Evolutionary conservation across 257 asterid species (phyloP).

Genomic region (Penstemon davidsonii): DNA sequence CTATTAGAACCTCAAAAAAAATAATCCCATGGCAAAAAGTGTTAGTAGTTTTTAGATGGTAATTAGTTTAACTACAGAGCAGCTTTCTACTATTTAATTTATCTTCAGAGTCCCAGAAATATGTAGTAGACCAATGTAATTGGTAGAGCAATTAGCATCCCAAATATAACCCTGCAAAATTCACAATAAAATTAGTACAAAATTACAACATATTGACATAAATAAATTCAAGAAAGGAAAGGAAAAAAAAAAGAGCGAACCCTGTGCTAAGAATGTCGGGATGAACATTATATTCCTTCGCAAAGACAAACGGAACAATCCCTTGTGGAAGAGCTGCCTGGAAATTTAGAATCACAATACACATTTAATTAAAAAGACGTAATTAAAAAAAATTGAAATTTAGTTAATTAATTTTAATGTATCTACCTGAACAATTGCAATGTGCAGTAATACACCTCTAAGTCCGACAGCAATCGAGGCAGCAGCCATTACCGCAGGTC

Average conservation of each 20-base stretch:
- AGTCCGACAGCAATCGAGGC: slow-evolving; percentile 70
- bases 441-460: slow-evolving; percentile 55
- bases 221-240: not conserved
- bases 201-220: not conserved
- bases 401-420: not conserved
- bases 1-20: no score
- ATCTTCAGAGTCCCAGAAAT: slow-evolving; percentile 47
- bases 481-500: slow-evolving; percentile 82
- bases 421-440: slow-evolving; percentile 72
- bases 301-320: slow-evolving; percentile 69
- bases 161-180: slow-evolving; percentile 18
- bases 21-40: no score
- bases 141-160: slow-evolving; percentile 70
- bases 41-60: no score
- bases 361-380: not conserved
- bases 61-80: no score
- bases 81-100: no score
- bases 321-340: slow-evolving; percentile 86
- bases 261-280: slow-evolving; percentile 79
- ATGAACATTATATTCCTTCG: slow-evolving; percentile 68
- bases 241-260: slow-evolving; percentile 31
- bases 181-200: not conserved
- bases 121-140: slow-evolving; percentile 60
- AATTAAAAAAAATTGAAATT: not conserved
- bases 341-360: not conserved